phyloP scores from a whole-genome alignment of 1,284 basidiomycete species.

The Microbotryum intermedium region DNA sequence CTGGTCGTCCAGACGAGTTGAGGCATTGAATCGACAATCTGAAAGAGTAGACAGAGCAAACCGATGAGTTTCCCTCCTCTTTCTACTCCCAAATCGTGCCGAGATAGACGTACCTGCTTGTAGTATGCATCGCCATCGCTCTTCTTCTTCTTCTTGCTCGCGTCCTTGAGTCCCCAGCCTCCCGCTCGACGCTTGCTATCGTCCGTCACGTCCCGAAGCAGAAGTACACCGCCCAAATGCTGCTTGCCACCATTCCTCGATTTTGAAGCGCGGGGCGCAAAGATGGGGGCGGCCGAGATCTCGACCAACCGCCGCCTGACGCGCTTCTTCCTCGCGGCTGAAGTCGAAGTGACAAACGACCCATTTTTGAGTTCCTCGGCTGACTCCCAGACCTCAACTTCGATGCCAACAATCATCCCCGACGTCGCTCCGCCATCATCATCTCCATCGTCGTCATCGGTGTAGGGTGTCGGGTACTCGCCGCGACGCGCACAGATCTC shows the following conservation, averaged over 20 bases:
- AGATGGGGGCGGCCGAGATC: constrained; percentile 19
- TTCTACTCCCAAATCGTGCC: no score
- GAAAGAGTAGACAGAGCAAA: not conserved
- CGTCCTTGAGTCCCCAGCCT: not conserved
- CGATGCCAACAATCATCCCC: constrained; percentile 25
- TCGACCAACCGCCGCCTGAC: constrained; percentile 27
- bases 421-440: constrained; percentile 10
- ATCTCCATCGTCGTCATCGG: constrained; percentile 12
- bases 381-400: constrained; percentile 19
- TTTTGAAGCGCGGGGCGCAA: not conserved
- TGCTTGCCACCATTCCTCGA: constrained; percentile 7
- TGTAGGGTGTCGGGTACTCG: constrained; percentile 4
- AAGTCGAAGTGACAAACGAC: no score
- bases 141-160: constrained; percentile 8
- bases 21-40: constrained; percentile 29
- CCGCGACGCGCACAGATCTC: constrained; percentile 22
- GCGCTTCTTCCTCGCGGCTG: constrained; percentile 16
- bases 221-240: constrained; percentile 28
- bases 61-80: not conserved
- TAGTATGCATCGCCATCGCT: constrained; percentile 6
- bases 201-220: constrained; percentile 25
- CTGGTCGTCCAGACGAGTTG: constrained; percentile 39
- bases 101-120: constrained; percentile 6
- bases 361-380: not conserved
- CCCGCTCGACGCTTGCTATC: constrained; percentile 3